Evolutionary conservation across 148 eudicot genomes (phyloP).

Genomic region (Mesembryanthemum crystallinum): DNA sequence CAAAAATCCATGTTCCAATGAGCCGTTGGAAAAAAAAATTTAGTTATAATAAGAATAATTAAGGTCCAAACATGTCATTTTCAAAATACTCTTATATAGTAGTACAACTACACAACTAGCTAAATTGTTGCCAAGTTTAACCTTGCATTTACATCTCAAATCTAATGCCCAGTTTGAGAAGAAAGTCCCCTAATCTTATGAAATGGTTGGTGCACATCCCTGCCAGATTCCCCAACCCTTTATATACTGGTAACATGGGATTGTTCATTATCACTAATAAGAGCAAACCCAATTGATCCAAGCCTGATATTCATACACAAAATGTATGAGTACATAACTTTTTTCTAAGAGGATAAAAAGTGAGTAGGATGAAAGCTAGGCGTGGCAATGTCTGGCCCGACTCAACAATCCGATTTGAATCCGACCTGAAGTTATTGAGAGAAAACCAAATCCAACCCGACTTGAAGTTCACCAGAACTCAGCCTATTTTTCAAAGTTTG

Average conservation of each 20-base stretch:
- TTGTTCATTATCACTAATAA: neutral
- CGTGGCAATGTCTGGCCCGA: too few species aligned
- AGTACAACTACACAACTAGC: neutral
- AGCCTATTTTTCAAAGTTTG: too few species aligned
- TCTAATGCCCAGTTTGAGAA: neutral
- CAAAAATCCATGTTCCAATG: too few species aligned
- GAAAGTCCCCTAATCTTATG: neutral
- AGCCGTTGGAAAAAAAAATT: too few species aligned
- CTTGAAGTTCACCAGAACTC: too few species aligned
- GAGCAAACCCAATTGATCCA: too few species aligned
- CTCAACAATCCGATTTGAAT: too few species aligned
- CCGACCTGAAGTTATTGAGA: too few species aligned
- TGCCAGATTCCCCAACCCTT: neutral
- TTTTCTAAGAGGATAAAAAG: too few species aligned
- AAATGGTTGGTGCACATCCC: neutral
- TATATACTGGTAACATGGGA: neutral
- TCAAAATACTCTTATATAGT: neutral
- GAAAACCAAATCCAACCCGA: too few species aligned
- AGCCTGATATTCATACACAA: neutral
- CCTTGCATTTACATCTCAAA: neutral
- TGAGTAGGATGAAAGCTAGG: too few species aligned
- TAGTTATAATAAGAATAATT: neutral
- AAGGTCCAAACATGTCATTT: conserved; percentile 2
- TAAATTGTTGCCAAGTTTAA: neutral
- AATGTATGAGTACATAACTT: too few species aligned